A percentile compares a stretch with the other conserved stretches of the same genome.
These are phyloP conservation scores for Rhynchospora pubera DNA, from an alignment of 176 grass and related monocot species.

Conservation along the genomic window DNA sequence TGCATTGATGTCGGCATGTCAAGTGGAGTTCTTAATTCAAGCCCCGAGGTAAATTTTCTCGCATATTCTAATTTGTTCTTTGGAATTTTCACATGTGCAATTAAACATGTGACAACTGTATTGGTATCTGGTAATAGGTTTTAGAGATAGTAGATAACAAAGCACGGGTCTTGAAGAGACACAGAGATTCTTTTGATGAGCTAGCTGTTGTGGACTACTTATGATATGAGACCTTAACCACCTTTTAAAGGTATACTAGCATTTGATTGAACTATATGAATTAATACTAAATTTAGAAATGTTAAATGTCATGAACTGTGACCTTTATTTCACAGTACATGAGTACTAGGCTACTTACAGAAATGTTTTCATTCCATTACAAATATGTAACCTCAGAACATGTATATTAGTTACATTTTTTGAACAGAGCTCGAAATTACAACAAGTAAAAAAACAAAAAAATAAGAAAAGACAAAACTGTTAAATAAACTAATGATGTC, in stretches of 20 bases:
- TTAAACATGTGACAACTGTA: slow-evolving; percentile 19
- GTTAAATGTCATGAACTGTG: neutral
- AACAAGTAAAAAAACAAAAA: neutral
- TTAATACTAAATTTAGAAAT: neutral
- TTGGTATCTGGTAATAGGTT: slow-evolving; percentile 43
- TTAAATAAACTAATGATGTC: slow-evolving; percentile 4
- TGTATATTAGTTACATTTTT: neutral
- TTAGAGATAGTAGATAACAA: slow-evolving; percentile 83
- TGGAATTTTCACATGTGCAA: neutral
- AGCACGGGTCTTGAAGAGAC: slow-evolving; percentile 60
- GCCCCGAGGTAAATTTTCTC: slow-evolving; percentile 62
- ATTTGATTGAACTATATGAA: neutral
- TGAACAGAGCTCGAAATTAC: neutral
- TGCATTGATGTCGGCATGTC: slow-evolving; percentile 98
- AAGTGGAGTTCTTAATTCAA: slow-evolving; percentile 72
- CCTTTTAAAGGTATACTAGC: neutral
- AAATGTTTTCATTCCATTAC: neutral
- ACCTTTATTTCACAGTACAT: neutral
- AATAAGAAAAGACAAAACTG: neutral
- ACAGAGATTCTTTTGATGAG: slow-evolving; percentile 37
- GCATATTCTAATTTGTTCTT: neutral
- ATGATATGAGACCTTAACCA: slow-evolving; percentile 12
- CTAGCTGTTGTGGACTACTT: slow-evolving; percentile 60
- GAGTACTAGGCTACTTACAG: neutral
- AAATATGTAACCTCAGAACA: neutral